phyloP scores from a whole-genome alignment of 768 basidiomycete species.

The Hydnomerulius pinastri region DNA sequence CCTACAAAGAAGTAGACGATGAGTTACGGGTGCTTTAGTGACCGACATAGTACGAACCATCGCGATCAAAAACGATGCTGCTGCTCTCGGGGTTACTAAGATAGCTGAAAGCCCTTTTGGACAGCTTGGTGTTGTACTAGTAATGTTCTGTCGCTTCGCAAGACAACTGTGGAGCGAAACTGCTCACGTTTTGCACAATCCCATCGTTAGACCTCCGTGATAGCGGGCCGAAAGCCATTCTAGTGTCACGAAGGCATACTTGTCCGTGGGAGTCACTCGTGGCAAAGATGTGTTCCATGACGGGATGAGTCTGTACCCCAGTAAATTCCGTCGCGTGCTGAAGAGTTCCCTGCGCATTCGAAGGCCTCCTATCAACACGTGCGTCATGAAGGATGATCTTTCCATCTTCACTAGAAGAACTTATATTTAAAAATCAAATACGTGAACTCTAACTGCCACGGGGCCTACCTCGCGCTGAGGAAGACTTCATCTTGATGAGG shows the following conservation, averaged over 20 bases:
- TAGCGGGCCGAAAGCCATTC: conserved; percentile 71
- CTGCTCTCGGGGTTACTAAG: conserved; percentile 67
- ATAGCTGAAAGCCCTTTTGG: conserved; percentile 39
- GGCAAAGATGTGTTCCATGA: conserved; percentile 66
- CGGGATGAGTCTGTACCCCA: conserved; percentile 67
- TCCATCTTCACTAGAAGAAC: conserved; percentile 64
- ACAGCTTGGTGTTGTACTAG: conserved; percentile 49
- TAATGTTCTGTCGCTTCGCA: conserved; percentile 30
- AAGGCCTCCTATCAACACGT: conserved; percentile 39
- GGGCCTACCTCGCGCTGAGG: conserved; percentile 62
- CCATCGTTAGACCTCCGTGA: conserved; percentile 48
- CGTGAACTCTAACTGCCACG: conserved; percentile 13
- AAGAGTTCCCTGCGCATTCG: conserved; percentile 50
- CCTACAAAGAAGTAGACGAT: conserved; percentile 40
- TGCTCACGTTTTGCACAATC: conserved; percentile 44
- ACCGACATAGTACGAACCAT: conserved; percentile 44
- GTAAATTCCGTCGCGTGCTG: conserved; percentile 60
- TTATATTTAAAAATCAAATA: conserved; percentile 13
- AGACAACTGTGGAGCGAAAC: conserved; percentile 3
- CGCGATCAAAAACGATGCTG: conserved; percentile 66
- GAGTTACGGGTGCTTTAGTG: conserved; percentile 3
- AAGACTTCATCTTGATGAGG: conserved; percentile 68
- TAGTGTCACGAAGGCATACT: conserved; percentile 66
- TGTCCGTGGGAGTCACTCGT: conserved; percentile 60
- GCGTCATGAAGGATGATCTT: conserved; percentile 63